Conservation (phyloP, 139 green algal species). For the Zygnema cylindricum region DNA sequence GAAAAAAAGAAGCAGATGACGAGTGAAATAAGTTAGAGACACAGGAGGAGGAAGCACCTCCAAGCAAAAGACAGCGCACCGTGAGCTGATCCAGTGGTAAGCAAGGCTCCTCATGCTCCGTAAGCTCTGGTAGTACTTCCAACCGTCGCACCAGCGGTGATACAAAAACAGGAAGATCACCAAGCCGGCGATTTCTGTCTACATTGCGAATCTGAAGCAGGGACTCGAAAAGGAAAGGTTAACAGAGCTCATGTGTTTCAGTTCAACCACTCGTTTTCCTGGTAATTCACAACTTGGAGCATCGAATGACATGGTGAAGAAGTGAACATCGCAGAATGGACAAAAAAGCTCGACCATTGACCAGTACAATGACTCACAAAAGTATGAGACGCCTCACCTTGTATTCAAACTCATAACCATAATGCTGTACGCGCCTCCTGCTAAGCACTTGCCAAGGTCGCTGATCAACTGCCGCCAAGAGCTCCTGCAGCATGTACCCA, state of each 20-base stretch:
- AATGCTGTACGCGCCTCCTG: constrained; percentile 86
- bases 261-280: too few species aligned
- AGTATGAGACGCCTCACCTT: constrained; percentile 45
- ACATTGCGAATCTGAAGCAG: constrained; percentile 20
- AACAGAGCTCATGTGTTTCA: too few species aligned
- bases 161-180: constrained; percentile 32
- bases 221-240: constrained; percentile 2
- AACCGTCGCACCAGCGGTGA: constrained; percentile 27
- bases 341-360: not conserved
- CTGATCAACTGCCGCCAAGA: constrained; percentile 22
- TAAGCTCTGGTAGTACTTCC: not conserved
- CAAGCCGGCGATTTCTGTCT: not conserved
- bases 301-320: too few species aligned
- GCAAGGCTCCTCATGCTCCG: not conserved
- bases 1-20: not conserved
- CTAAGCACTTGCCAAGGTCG: constrained; percentile 67
- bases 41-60: not conserved
- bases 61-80: constrained; percentile 24
- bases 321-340: too few species aligned
- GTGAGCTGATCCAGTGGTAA: constrained; percentile 45
- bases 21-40: not conserved
- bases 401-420: constrained; percentile 82
- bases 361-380: not conserved
- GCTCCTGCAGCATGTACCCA: constrained; percentile 29
- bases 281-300: too few species aligned